A percentile compares a stretch with the other conserved stretches of the same genome.
phyloP scores from a whole-genome alignment of 352 stramenopile genomes.

The Globisporangium paroecandrum region DNA sequence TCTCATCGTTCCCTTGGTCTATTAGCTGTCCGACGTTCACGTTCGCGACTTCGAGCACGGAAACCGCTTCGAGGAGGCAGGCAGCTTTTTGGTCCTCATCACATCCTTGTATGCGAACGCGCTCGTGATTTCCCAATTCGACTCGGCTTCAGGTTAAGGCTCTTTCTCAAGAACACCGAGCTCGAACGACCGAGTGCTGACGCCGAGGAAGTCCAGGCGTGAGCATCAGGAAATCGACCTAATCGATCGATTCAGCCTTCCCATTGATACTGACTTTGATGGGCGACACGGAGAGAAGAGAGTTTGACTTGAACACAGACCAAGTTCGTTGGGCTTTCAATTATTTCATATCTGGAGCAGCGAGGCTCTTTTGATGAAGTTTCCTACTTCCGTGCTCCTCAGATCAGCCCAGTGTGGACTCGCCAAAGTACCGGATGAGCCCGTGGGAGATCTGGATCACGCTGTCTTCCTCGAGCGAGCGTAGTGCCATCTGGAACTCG shows the following conservation, averaged over 20 bases:
- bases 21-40: too few species aligned
- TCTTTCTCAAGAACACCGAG: conserved; percentile 47
- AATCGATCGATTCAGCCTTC: background rate
- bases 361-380: too few species aligned
- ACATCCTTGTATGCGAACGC: too few species aligned
- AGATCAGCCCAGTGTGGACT: conserved; percentile 18
- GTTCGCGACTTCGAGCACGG: too few species aligned
- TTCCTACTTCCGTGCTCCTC: background rate
- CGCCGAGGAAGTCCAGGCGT: background rate
- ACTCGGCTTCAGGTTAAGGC: background rate
- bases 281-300: background rate
- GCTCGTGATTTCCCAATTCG: too few species aligned
- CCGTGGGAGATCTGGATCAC: conserved; percentile 92
- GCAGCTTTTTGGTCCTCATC: too few species aligned
- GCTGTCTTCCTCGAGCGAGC: conserved; percentile 89
- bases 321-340: background rate
- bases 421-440: conserved; percentile 71
- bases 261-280: background rate
- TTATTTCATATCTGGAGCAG: background rate
- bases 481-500: conserved; percentile 88
- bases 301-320: background rate
- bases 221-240: background rate
- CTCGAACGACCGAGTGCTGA: conserved; percentile 44
- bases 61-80: too few species aligned
- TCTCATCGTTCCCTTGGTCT: too few species aligned